These are phyloP conservation scores for Pythium folliculosum DNA, from an alignment of 352 stramenopile species.

Conservation along the genomic window DNA sequence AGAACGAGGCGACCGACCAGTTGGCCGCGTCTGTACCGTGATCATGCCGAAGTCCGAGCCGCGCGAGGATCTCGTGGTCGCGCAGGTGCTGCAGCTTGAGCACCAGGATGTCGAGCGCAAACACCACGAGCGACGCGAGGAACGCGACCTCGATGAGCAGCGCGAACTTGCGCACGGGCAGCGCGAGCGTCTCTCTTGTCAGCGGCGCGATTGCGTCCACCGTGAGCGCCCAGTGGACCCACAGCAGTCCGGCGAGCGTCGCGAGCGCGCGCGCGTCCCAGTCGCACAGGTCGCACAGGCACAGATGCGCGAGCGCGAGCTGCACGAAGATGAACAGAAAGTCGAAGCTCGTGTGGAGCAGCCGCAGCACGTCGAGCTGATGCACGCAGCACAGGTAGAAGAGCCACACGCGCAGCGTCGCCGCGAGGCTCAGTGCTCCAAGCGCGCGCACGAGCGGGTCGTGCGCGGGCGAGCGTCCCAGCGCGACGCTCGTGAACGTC, in stretches of 20 bases:
- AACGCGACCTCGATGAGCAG: neutral
- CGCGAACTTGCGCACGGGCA: neutral
- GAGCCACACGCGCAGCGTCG: neutral
- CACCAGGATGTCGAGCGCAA: neutral
- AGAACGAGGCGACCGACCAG: slow-evolving; percentile 22
- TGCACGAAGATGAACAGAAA: slow-evolving; percentile 21
- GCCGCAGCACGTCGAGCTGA: slow-evolving; percentile 14
- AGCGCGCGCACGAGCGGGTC: neutral
- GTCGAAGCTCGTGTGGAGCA: slow-evolving; percentile 16
- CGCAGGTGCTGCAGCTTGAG: neutral
- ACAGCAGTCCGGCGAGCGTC: neutral
- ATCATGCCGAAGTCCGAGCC: neutral
- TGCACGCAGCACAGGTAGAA: slow-evolving; percentile 12
- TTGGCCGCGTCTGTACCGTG: neutral
- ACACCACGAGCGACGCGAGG: neutral
- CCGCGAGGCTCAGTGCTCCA: neutral
- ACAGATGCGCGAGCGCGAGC: slow-evolving; percentile 13
- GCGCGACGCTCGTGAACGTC: neutral
- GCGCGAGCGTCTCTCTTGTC: neutral
- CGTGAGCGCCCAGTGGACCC: slow-evolving; percentile 31
- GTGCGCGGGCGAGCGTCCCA: neutral
- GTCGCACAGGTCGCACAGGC: slow-evolving; percentile 2
- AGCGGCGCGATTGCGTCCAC: slow-evolving; percentile 22
- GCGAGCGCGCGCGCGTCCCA: slow-evolving; percentile 10
- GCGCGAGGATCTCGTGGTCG: slow-evolving; percentile 3